Base-by-base conservation (phyloP, 108 stramenopile species). In the Conticribra guillardii region DNA sequence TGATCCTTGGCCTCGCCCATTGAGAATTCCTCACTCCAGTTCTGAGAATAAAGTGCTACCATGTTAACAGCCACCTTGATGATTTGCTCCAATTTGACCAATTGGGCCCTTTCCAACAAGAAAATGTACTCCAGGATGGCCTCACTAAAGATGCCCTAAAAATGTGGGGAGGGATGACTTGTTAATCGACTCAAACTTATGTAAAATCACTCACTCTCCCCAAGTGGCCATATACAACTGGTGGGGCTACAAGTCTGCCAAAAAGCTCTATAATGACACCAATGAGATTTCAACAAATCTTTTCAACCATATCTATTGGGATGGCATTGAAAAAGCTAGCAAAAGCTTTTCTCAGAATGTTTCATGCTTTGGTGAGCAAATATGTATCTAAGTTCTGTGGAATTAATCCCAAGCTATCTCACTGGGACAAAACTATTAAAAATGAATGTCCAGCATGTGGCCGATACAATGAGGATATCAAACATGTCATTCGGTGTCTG, bases 11-110 rank as follows among this genome's bases (percentile, higher is more conserved):
- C 3, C 29, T n/a, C 19, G 32, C 52, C 3, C n/a, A n/a, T n/a
- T 48, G 32, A 1, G n/a, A n/a, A n/a, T n/a, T n/a, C n/a, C 9
- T 2, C 9, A 3, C 26, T 19, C n/a, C 31, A 1, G 4, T 30
- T 16, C n/a, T 23, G n/a, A n/a, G n/a, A 15, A 53, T 32, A 15
- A 2, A 7, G 5, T 31, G 34, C 49, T 32, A 15, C 16, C 51
- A 65, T 34, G 64, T 53, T 3, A 27, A 65, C 5, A 50, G 50
- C 2, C 66, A 67, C 29, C 66, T 44, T 28, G 66, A 67, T 22
- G 21, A 46, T 29, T 5, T 44, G 17, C 2, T 3, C 15, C 3
- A 8, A 4, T 65, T 22, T 22, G 4, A 27, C 9, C 1, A 8
- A 7, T 45, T 65, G 2, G 34, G 49, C 8, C 3, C 33, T 7